Conservation (phyloP, 495 filamentous ascomycete species). For the Neurospora sp. region DNA sequence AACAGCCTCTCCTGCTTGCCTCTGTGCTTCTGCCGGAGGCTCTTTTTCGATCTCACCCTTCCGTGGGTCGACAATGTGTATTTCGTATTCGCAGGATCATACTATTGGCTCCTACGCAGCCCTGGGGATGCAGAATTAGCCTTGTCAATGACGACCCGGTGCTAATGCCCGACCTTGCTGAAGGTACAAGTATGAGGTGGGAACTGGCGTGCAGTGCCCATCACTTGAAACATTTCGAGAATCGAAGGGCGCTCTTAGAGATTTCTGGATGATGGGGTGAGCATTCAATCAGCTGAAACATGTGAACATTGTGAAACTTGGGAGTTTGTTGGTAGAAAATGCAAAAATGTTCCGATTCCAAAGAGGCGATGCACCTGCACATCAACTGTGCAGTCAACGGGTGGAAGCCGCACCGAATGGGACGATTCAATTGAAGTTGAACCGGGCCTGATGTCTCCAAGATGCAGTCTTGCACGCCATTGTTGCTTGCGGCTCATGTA, state of each 20-base stretch:
- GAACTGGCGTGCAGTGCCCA: background rate
- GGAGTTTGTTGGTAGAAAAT: background rate
- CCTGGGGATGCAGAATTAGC: background rate
- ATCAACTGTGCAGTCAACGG: background rate
- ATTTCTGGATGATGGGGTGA: background rate
- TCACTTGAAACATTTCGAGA: background rate
- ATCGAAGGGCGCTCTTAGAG: background rate
- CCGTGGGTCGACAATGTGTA: background rate
- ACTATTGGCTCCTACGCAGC: background rate
- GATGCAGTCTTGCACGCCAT: background rate
- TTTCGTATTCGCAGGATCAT: background rate
- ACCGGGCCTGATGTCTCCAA: background rate
- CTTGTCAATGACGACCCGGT: background rate
- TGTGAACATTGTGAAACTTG: background rate
- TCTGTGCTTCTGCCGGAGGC: background rate
- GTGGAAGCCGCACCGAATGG: background rate
- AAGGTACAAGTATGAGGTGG: background rate
- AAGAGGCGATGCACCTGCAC: background rate
- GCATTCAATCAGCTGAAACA: background rate
- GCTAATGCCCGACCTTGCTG: background rate
- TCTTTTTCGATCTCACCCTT: background rate
- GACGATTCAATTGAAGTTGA: background rate
- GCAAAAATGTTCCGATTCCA: background rate
- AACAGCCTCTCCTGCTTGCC: background rate
- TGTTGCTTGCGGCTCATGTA: background rate